phyloP scores from a whole-genome alignment of 129 eudicot species.

The Helichrysum umbraculigerum region DNA sequence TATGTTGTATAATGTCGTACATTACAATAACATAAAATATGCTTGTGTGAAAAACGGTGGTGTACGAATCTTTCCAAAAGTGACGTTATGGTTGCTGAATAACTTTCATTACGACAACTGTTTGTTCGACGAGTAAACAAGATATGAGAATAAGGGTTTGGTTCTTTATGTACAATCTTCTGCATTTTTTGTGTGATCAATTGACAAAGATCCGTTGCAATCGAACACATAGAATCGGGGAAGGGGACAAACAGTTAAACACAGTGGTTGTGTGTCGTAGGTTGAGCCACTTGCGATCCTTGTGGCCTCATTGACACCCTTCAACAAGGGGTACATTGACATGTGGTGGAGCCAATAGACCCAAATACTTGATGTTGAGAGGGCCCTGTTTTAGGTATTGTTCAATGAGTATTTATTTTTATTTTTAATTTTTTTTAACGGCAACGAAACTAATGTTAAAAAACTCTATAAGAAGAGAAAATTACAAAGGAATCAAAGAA shows the following conservation, averaged over 20 bases:
- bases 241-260: neutral
- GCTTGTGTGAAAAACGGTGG: no score
- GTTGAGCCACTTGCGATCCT: conserved; percentile 21
- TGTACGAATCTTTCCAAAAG: no score
- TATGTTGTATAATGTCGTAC: neutral
- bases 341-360: conserved; percentile 20
- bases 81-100: neutral
- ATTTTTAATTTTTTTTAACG: no score
- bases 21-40: no score
- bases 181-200: neutral
- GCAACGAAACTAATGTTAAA: no score
- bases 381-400: neutral
- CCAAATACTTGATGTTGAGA: conserved; percentile 7
- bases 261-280: conserved; percentile 6
- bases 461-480: no score
- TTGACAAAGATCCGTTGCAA: neutral
- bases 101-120: no score
- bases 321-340: conserved; percentile 7
- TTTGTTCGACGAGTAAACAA: neutral
- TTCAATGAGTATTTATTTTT: neutral
- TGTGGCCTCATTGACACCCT: neutral
- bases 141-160: neutral
- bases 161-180: neutral
- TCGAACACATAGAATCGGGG: neutral
- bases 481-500: no score